Evolutionary conservation across 164 flowering plant species (phyloP).

Genomic region (Annona cherimola): DNA sequence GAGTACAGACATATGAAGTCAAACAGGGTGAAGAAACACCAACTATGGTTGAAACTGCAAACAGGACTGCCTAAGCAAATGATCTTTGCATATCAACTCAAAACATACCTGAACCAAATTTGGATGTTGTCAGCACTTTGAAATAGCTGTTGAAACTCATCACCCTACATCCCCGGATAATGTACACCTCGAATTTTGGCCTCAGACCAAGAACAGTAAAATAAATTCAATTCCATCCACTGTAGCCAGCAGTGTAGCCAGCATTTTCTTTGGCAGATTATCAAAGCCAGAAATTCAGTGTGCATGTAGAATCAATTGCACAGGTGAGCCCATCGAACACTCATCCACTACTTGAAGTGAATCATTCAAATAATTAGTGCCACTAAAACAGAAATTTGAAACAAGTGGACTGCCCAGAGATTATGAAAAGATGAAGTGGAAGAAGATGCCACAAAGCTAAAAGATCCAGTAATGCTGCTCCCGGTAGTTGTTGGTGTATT

Average conservation of each 20-base stretch:
- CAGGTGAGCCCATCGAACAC: slow-evolving; percentile 8
- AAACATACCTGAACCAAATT: neutral
- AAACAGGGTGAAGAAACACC: no score
- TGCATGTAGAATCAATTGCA: slow-evolving; percentile 10
- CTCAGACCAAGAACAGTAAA: slow-evolving; percentile 10
- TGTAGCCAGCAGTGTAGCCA: slow-evolving; percentile 14
- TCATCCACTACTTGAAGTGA: neutral
- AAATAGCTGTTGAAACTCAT: neutral
- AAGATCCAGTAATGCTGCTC: slow-evolving; percentile 59
- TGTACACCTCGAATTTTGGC: slow-evolving; percentile 2
- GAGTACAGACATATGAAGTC: no score
- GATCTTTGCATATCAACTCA: no score
- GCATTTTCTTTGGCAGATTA: slow-evolving; percentile 15
- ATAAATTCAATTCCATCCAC: neutral
- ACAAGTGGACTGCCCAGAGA: slow-evolving; percentile 16
- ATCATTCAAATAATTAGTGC: slow-evolving; percentile 13
- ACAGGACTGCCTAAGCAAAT: no score
- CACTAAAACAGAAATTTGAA: slow-evolving; percentile 21
- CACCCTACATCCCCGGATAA: slow-evolving; percentile 3
- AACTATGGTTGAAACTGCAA: no score
- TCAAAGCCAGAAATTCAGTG: slow-evolving; percentile 10
- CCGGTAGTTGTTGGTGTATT: slow-evolving; percentile 29
- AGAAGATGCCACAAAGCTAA: slow-evolving; percentile 61
- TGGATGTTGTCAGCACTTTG: neutral
- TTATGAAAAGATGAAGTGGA: slow-evolving; percentile 25